Evolutionary conservation across 192 early-diverging fungal genomes (phyloP), one percentile per base, ranked within the genome.

Genomic region (Chytriomyces confervae): DNA sequence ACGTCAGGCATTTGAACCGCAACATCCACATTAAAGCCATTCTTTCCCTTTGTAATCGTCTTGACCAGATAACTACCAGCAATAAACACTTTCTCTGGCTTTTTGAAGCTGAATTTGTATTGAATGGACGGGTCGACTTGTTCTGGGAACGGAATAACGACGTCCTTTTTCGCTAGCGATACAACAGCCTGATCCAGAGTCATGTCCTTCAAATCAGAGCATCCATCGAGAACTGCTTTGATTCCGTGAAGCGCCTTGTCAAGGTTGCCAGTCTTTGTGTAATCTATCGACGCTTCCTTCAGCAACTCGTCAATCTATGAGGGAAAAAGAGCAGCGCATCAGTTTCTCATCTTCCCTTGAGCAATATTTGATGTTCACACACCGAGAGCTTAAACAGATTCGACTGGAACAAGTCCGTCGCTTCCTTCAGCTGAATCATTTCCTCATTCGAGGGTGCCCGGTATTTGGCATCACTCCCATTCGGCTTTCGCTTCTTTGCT

Each of bases 381-480:
- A 92, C 87, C 86, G 97, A 94, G 51, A 98, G 84, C 81, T 92
- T 93, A 86, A 97, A 96, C 68, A 98, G 86, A 82, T 96, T 97
- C 61, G 92, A 92, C 74, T 96, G 95, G 86, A 92, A 94, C 61
- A 97, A 82, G 69, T 94, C 88, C 5, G 90, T 86, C 0, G 93
- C 92, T 69, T 96, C 94, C 82, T 91, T 92, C 74, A 96, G 80
- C 62, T 89, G 89, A 79, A 93, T 91, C 45, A 98, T 89, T 82
- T 98, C 96, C 7, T 92, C 91, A 70, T 89, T 91, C 11, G 92
- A 92, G 3, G 92, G 91, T 57, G 79, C 61, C 46, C 60, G 62
- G 69, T 75, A 84, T 49, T 24, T 29, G n/a, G 67, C 1, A 49
- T 69, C 67, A 11, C 36, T 16, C 11, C 23, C 50, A 20, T 48